Evolutionary conservation across 306 rosid species (phyloP).

Genomic region (Cercis canadensis): DNA sequence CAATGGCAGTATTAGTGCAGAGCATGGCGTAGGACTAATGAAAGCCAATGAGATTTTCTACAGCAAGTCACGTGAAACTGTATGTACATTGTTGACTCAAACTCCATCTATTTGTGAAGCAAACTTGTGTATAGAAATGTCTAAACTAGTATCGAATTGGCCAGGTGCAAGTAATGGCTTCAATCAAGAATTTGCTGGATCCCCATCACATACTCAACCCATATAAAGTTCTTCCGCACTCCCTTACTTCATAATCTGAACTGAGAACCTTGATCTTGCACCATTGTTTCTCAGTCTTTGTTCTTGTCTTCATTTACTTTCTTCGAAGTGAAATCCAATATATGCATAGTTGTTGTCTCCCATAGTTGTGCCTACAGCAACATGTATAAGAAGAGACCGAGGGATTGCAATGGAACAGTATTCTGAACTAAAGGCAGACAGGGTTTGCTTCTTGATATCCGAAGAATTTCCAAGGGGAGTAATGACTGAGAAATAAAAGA

Average conservation of each 20-base stretch:
- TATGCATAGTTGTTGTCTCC: no score
- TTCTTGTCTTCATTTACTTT: background rate
- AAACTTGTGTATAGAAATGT: constrained; percentile 27
- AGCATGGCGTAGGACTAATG: constrained; percentile 94
- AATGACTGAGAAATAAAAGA: no score
- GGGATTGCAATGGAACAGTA: background rate
- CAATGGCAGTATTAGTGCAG: constrained; percentile 90
- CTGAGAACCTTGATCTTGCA: constrained; percentile 28
- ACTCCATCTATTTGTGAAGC: constrained; percentile 4
- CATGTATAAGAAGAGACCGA: background rate
- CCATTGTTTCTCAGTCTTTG: background rate
- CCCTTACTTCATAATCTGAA: constrained; percentile 46
- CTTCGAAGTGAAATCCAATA: background rate
- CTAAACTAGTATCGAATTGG: constrained; percentile 29
- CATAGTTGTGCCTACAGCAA: no score
- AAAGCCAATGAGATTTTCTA: constrained; percentile 85
- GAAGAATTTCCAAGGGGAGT: background rate
- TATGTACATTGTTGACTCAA: constrained; percentile 49
- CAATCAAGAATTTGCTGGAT: constrained; percentile 88
- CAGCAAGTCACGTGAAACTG: constrained; percentile 75
- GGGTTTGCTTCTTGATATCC: background rate
- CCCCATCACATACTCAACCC: constrained; percentile 92
- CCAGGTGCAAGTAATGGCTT: constrained; percentile 86
- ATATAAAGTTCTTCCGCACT: constrained; percentile 86
- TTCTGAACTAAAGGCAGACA: background rate